A percentile compares a stretch with the other conserved stretches of the same genome.
Conservation (phyloP, 257 asterid species). For the Echites panduratus region DNA sequence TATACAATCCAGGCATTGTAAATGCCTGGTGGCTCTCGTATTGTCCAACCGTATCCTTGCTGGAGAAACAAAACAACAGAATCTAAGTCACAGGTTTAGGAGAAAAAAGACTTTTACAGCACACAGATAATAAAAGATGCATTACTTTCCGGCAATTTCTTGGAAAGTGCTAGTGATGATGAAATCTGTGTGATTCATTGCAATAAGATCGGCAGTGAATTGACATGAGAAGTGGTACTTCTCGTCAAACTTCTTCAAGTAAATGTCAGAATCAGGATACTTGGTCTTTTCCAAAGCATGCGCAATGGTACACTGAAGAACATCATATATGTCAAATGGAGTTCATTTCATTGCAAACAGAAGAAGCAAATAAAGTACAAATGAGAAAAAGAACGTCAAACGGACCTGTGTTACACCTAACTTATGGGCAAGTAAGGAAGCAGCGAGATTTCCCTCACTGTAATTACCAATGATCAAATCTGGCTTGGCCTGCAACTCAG, state of each 20-base stretch:
- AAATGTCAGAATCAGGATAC: slow-evolving; percentile 84
- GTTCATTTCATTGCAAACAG: background rate
- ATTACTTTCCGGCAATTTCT: slow-evolving; percentile 94
- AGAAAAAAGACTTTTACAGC: background rate
- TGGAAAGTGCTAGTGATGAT: slow-evolving; percentile 98
- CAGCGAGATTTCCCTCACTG: slow-evolving; percentile 95
- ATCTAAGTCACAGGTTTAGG: background rate
- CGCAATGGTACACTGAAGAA: slow-evolving; percentile 77
- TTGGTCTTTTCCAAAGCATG: slow-evolving; percentile 95
- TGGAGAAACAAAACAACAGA: slow-evolving; percentile 19
- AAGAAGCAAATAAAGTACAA: slow-evolving; percentile 4
- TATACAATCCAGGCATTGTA: slow-evolving; percentile 92
- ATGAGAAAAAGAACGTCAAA: background rate
- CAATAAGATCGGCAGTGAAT: slow-evolving; percentile 91
- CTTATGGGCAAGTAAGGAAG: slow-evolving; percentile 89
- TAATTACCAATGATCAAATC: slow-evolving; percentile 93
- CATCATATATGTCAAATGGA: background rate
- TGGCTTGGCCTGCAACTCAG: slow-evolving; percentile 76
- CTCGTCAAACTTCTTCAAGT: slow-evolving; percentile 70
- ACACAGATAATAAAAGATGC: background rate
- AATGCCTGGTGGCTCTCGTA: slow-evolving; percentile 97
- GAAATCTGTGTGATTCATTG: slow-evolving; percentile 98
- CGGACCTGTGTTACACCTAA: slow-evolving; percentile 93
- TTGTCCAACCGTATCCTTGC: slow-evolving; percentile 95
- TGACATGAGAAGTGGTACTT: slow-evolving; percentile 96